Base-by-base conservation (phyloP, 108 stramenopile genomes). In the Epithemia pelagica region DNA sequence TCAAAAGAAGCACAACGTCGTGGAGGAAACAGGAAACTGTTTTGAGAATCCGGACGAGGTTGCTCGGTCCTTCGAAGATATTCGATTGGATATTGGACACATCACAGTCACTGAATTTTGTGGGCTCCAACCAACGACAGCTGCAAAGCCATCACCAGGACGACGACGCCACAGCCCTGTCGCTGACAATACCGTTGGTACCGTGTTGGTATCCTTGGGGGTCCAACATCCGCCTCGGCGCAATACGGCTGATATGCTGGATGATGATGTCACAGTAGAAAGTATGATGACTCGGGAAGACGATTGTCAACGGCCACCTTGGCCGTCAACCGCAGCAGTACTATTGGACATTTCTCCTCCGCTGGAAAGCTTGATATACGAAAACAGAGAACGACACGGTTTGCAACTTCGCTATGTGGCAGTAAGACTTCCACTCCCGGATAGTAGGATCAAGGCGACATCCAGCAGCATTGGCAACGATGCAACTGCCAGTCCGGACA, bases 251-350 rank as follows among this genome's bases (percentile, higher is more conserved):
- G 67, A 59, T 22, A 21, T 68, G 19, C 10, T 10, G 5, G 5
- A 10, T 46, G 57, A 68, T 32, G 58, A 68, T 2, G 25, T 46
- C 23, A 66, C 65, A 1, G 54, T 66, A 5, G 27, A 66, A 26
- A 66, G 46, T 8, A n/a, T 66, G 30, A 7, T 54, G 7, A 54
- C 65, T 2, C 26, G 26, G 7, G 65, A 54, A 55, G 53, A 23
- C 18, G 54, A 66, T 23, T 23, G 32, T 28, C 20, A 59, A 31
- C 57, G 67, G 31, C 28, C 72, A 70, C 56, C 66, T 52, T 77
- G 83, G 70, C 89, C 89, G 54, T 78, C 72, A n/a, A 86, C 89
- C 22, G 86, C 89, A 58, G 74, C 78, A 26, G 66, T 60, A 18
- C 56, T 91, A 18, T 70, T 91, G 8, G 78, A 86, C 46, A 59